Conservation (phyloP, 2,329 filamentous ascomycete genomes). For the Apiospora kogelbergensis region DNA sequence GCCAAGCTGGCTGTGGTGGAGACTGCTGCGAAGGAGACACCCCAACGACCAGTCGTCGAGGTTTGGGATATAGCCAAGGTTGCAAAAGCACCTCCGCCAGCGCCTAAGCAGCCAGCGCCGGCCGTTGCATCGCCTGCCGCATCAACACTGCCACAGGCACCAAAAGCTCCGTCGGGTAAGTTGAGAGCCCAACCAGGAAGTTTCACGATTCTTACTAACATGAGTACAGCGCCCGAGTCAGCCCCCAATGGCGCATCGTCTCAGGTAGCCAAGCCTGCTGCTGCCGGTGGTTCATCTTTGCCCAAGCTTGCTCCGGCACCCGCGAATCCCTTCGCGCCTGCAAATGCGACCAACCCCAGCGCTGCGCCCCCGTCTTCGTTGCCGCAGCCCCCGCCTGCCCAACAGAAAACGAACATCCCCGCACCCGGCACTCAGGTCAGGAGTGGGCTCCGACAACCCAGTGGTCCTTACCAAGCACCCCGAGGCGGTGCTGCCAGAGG, state of each 20-base stretch:
- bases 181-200: background rate
- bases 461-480: conserved; percentile 23
- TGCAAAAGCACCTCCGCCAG: conserved; percentile 48
- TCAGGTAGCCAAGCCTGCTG: conserved; percentile 17
- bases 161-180: conserved; percentile 10
- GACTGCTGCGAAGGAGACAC: conserved; percentile 81
- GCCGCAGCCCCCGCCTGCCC: conserved; percentile 30
- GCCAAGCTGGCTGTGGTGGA: conserved; percentile 79
- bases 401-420: conserved; percentile 22
- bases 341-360: conserved; percentile 14
- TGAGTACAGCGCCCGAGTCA: conserved; percentile 15
- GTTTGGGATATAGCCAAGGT: conserved; percentile 82
- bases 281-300: conserved; percentile 15
- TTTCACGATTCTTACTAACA: conserved; percentile 15
- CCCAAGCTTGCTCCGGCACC: conserved; percentile 19
- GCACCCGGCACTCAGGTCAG: conserved; percentile 23
- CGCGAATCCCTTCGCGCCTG: background rate
- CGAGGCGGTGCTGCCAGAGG: conserved; percentile 31
- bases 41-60: conserved; percentile 77
- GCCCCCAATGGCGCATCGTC: conserved; percentile 10
- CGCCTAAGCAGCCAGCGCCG: conserved; percentile 29
- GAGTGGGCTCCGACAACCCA: conserved; percentile 24
- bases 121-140: conserved; percentile 6
- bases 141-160: background rate
- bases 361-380: conserved; percentile 22